Conservation (phyloP, 768 basidiomycete genomes). For the Termitomyces sp. region DNA sequence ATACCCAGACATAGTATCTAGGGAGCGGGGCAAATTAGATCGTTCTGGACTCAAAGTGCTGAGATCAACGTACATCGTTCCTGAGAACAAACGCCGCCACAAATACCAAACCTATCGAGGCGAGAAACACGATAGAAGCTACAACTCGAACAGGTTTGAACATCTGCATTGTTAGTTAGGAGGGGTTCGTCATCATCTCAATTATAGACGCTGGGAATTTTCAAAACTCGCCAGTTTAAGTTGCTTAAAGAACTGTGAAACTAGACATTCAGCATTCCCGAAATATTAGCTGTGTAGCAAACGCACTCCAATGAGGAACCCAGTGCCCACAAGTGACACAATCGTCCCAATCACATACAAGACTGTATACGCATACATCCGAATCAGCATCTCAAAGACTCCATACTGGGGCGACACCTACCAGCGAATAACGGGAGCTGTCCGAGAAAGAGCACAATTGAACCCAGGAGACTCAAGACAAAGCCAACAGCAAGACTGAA, state of each 20-base stretch:
- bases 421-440: constrained; percentile 66
- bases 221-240: constrained; percentile 55
- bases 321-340: constrained; percentile 80
- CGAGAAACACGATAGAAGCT: constrained; percentile 75
- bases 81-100: constrained; percentile 76
- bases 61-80: constrained; percentile 47
- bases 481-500: constrained; percentile 70
- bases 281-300: background rate
- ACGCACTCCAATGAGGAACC: constrained; percentile 86
- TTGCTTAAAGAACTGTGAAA: constrained; percentile 68
- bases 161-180: constrained; percentile 51
- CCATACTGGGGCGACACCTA: constrained; percentile 29
- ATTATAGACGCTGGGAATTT: background rate
- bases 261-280: constrained; percentile 3
- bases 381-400: background rate
- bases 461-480: constrained; percentile 72
- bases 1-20: constrained; percentile 67
- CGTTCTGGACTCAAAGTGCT: background rate
- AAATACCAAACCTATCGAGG: constrained; percentile 76
- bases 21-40: background rate
- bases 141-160: constrained; percentile 89
- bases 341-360: constrained; percentile 81
- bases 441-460: constrained; percentile 71
- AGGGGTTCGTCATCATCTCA: background rate
- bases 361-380: constrained; percentile 35